Evolutionary conservation across 495 filamentous ascomycete genomes (phyloP).

Genomic region (Friedmanniomyces endolithicus): DNA sequence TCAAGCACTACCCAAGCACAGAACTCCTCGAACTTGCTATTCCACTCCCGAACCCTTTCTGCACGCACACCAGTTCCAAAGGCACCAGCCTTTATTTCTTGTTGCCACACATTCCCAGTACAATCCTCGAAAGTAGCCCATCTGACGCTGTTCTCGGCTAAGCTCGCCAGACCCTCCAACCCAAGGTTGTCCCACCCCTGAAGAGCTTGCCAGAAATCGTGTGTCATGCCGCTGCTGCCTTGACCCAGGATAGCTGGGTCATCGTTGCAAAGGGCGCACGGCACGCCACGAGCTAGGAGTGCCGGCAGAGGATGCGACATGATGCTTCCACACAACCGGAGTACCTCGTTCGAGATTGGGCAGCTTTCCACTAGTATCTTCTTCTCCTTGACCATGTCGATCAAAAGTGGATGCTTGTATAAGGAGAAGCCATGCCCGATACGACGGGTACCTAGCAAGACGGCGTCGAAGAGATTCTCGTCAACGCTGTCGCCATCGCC

Average conservation of each 20-base stretch:
- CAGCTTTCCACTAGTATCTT: constrained; percentile 79
- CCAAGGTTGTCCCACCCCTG: constrained; percentile 80
- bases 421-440: constrained; percentile 83
- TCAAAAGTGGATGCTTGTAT: constrained; percentile 80
- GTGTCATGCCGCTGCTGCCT: constrained; percentile 60
- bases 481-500: constrained; percentile 66
- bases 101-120: constrained; percentile 50
- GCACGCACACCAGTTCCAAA: constrained; percentile 64
- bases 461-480: constrained; percentile 78
- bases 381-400: constrained; percentile 76
- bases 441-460: constrained; percentile 73
- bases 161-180: constrained; percentile 62
- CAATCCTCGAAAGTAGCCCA: constrained; percentile 86
- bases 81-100: constrained; percentile 58
- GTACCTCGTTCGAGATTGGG: constrained; percentile 73
- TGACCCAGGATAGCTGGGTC: constrained; percentile 74
- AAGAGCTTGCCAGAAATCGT: constrained; percentile 86
- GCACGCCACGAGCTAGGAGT: constrained; percentile 70
- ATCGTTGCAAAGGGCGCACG: constrained; percentile 68
- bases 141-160: constrained; percentile 84
- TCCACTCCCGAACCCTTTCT: constrained; percentile 62
- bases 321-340: constrained; percentile 64
- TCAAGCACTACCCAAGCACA: constrained; percentile 81
- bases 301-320: constrained; percentile 72
- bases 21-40: constrained; percentile 71